A percentile compares a stretch with the other conserved stretches of the same genome.
These are phyloP conservation scores for Ceratobasidium sp. DNA, from an alignment of 1,284 basidiomycete genomes.

Conservation along the genomic window DNA sequence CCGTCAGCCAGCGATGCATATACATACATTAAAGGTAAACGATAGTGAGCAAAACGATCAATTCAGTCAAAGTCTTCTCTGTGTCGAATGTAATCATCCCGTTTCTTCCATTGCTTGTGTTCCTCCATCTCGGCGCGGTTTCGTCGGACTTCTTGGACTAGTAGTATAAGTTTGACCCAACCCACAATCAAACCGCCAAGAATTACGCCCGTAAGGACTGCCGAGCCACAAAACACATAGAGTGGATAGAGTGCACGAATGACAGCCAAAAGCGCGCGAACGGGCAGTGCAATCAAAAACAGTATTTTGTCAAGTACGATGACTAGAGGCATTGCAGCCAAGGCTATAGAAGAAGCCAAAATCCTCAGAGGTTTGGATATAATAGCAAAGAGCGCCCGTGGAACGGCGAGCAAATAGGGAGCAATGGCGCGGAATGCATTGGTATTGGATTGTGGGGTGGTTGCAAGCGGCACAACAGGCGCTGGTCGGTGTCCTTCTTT, in stretches of 20 bases:
- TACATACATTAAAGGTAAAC: background rate
- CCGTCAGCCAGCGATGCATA: background rate
- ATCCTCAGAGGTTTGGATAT: conserved; percentile 10
- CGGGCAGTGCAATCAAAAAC: conserved; percentile 2
- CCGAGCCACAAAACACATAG: conserved; percentile 26
- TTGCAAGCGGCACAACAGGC: background rate
- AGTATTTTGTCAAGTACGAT: conserved; percentile 14
- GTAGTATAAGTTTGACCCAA: conserved; percentile 19
- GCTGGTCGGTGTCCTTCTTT: conserved; percentile 11
- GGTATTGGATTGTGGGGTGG: conserved; percentile 6
- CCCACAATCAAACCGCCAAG: conserved; percentile 24
- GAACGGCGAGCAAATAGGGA: conserved; percentile 32
- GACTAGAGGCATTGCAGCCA: conserved; percentile 14
- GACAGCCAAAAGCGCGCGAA: conserved; percentile 17
- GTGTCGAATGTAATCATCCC: background rate
- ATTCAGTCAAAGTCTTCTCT: conserved; percentile 6
- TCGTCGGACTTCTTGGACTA: conserved; percentile 26
- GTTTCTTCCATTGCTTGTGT: conserved; percentile 18
- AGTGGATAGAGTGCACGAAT: conserved; percentile 24
- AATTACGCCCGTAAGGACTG: conserved; percentile 24
- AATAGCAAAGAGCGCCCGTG: conserved; percentile 16
- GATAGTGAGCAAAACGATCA: background rate
- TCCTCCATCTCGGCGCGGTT: conserved; percentile 25
- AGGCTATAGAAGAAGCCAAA: conserved; percentile 3
- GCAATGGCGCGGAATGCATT: conserved; percentile 24